A percentile compares a stretch with the other conserved stretches of the same genome.
phyloP scores from a whole-genome alignment of 2,329 filamentous ascomycete species.

The Chaetomiaceae sp. region DNA sequence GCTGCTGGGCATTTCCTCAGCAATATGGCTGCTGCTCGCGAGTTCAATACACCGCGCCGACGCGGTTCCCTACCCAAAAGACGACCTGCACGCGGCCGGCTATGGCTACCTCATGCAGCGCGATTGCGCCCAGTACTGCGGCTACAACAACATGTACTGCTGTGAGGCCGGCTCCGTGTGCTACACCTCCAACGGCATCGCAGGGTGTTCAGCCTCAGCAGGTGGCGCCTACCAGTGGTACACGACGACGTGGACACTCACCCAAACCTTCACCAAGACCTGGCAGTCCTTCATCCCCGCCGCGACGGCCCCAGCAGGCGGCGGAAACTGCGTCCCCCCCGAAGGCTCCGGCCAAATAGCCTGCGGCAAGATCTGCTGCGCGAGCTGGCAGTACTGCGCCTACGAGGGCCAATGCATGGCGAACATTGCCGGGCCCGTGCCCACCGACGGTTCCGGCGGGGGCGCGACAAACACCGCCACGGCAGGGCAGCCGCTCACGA shows the following conservation, averaged over 20 bases:
- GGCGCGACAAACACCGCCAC: slow-evolving; percentile 36
- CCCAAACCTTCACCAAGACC: slow-evolving; percentile 56
- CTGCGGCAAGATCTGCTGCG: slow-evolving; percentile 69
- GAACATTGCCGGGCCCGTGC: slow-evolving; percentile 36
- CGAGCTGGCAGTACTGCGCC: slow-evolving; percentile 63
- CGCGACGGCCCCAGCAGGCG: slow-evolving; percentile 39
- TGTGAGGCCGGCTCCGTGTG: slow-evolving; percentile 48
- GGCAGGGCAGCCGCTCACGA: slow-evolving; percentile 47
- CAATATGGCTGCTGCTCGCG: slow-evolving; percentile 40
- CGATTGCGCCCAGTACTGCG: slow-evolving; percentile 51
- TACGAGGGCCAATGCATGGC: slow-evolving; percentile 53
- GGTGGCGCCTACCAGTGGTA: slow-evolving; percentile 34
- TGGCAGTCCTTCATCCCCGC: slow-evolving; percentile 47
- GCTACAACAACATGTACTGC: slow-evolving; percentile 52
- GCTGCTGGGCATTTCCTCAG: slow-evolving; percentile 23
- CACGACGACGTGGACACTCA: slow-evolving; percentile 59
- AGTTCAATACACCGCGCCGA: slow-evolving; percentile 18
- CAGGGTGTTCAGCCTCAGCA: slow-evolving; percentile 42
- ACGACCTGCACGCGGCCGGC: slow-evolving; percentile 45
- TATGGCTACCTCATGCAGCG: slow-evolving; percentile 48
- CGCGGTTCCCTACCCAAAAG: slow-evolving; percentile 28
- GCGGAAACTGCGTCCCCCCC: slow-evolving; percentile 46
- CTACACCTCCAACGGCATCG: slow-evolving; percentile 47
- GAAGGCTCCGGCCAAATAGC: slow-evolving; percentile 50
- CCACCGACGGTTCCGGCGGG: slow-evolving; percentile 19